Conservation (phyloP, 768 basidiomycete species). For the Tylopilus felleus region DNA sequence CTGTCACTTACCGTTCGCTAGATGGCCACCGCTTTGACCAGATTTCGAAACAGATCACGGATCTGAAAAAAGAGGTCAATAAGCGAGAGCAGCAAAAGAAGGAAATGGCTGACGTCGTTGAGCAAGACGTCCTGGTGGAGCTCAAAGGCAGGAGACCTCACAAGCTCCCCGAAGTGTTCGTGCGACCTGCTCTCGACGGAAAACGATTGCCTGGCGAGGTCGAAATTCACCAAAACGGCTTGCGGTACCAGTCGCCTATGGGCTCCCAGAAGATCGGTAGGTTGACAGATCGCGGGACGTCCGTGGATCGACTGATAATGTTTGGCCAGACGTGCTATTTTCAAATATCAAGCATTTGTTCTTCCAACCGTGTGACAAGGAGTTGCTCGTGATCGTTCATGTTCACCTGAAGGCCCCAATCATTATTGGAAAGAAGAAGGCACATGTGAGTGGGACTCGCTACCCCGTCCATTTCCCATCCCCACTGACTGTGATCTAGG, state of each 20-base stretch:
- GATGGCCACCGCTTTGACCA: constrained; percentile 88
- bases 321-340: constrained; percentile 77
- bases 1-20: constrained; percentile 87
- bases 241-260: constrained; percentile 84
- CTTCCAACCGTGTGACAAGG: constrained; percentile 98
- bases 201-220: constrained; percentile 97
- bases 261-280: constrained; percentile 88
- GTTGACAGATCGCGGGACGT: constrained; percentile 24
- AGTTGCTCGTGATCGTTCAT: constrained; percentile 91
- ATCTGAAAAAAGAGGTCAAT: constrained; percentile 93
- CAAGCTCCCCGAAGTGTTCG: constrained; percentile 87
- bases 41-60: constrained; percentile 89
- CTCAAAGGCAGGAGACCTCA: constrained; percentile 83
- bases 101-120: constrained; percentile 96
- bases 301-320: constrained; percentile 1
- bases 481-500: constrained; percentile 43
- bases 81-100: constrained; percentile 98
- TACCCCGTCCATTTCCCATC: not conserved
- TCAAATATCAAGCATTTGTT: constrained; percentile 97
- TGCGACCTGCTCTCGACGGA: constrained; percentile 90
- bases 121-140: constrained; percentile 88
- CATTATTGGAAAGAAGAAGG: constrained; percentile 98
- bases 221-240: constrained; percentile 96
- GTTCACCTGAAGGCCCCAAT: constrained; percentile 92
- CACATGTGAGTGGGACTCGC: constrained; percentile 57